Conservation (phyloP, 1,284 basidiomycete species). For the Chondrostereum purpureum region DNA sequence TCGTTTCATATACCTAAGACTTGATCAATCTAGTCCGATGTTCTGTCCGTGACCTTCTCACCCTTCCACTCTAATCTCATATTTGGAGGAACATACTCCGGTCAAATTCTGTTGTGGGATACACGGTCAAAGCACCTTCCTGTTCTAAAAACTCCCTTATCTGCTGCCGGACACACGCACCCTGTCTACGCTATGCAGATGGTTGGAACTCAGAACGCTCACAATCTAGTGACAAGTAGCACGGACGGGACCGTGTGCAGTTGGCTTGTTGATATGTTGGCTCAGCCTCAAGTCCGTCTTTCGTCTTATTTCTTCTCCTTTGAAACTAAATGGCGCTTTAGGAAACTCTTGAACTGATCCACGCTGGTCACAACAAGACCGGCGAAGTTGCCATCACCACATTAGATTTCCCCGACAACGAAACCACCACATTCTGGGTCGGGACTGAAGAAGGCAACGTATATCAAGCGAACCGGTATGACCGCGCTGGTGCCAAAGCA, state of each 20-base stretch:
- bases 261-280: slow-evolving; percentile 98
- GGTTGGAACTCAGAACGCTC: slow-evolving; percentile 97
- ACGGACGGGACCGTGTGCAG: slow-evolving; percentile 96
- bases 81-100: slow-evolving; percentile 97
- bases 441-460: slow-evolving; percentile 97
- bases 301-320: background rate
- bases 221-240: slow-evolving; percentile 91
- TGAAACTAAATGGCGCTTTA: slow-evolving; percentile 23
- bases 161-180: slow-evolving; percentile 93
- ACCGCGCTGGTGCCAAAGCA: slow-evolving; percentile 93
- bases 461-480: slow-evolving; percentile 93
- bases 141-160: slow-evolving; percentile 93
- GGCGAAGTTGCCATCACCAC: slow-evolving; percentile 93
- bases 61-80: slow-evolving; percentile 97
- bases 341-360: slow-evolving; percentile 87
- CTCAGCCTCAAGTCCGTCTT: slow-evolving; percentile 80
- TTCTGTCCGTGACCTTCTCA: slow-evolving; percentile 92
- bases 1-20: background rate
- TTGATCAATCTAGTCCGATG: slow-evolving; percentile 77
- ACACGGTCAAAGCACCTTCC: slow-evolving; percentile 95
- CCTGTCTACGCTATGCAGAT: slow-evolving; percentile 97
- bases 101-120: slow-evolving; percentile 98
- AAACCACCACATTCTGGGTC: slow-evolving; percentile 93
- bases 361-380: slow-evolving; percentile 88
- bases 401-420: slow-evolving; percentile 89